phyloP scores from a whole-genome alignment of 257 asterid species.

The Rhazya stricta region DNA sequence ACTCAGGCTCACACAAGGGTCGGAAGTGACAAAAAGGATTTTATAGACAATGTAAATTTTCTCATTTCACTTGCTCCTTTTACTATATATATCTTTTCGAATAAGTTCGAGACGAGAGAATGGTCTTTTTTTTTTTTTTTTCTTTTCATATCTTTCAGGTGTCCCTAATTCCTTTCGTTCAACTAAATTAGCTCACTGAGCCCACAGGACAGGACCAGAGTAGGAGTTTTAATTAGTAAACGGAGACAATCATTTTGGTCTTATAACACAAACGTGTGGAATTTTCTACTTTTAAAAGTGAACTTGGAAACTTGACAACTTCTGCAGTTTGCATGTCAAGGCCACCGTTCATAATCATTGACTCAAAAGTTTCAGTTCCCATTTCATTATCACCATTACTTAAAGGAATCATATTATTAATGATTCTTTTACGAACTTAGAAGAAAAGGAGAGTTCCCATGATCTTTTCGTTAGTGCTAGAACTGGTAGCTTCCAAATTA shows the following conservation, averaged over 20 bases:
- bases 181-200: background rate
- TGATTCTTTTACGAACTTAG: background rate
- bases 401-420: background rate
- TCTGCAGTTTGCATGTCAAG: slow-evolving; percentile 6
- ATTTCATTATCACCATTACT: background rate
- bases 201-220: slow-evolving; percentile 1
- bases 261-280: slow-evolving; percentile 9
- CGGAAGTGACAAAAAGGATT: no score
- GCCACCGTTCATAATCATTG: slow-evolving; percentile 14
- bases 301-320: background rate
- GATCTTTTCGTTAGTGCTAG: background rate
- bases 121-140: background rate
- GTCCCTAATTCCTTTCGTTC: background rate
- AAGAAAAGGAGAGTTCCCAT: background rate
- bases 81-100: no score
- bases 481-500: background rate
- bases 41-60: no score
- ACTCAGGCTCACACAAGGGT: no score
- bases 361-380: slow-evolving; percentile 15
- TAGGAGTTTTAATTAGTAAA: background rate
- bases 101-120: no score
- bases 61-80: no score
- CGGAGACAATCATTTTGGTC: background rate
- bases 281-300: background rate
- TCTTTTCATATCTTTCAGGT: no score